Evolutionary conservation across 1,139 yeast species (phyloP), one percentile per base, ranked within the genome.

Genomic region (Pichia sp.): DNA sequence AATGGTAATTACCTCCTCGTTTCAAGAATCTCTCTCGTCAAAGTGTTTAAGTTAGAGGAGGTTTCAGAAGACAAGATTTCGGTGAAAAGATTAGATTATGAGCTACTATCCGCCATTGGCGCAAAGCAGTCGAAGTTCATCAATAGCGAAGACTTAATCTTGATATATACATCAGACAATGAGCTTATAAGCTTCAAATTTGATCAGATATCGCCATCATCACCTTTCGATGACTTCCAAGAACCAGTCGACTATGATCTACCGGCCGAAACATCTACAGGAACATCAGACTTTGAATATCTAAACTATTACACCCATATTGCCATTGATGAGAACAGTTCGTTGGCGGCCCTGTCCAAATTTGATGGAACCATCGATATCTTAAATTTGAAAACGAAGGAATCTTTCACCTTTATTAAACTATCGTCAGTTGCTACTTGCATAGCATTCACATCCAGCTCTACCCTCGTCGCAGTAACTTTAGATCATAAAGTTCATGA

Each of bases 401-500:
- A 55, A 12, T 52, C 61, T 4, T 60, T 54, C 24, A 63, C 68
- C 16, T 68, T 84, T 50, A 77, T 85, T 12, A 56, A 56, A 41
- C 54, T 59, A 27, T 59, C 61, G 5, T 24, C 80, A 80, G 59
- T 72, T 87, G 55, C 77, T 83, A 84, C 89, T 17, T 80, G 87
- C n/a, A 59, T 90, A 49, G 71, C 75, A 29, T 82, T 88, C 63
- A 76, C 89, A 1, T 33, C 60, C 0, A 40, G 52, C 14, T 52
- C 58, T 2, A 80, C 87, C 2, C 71, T 92, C 41, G 69, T 87
- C 17, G 83, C 86, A 9, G 78, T 86, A 31, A 84, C 93, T 4
- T 83, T 87, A 52, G 96, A 89, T 54, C 87, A 86, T 67, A 84
- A 81, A 63, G 70, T 93, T 30, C 79, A 79, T 59, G 97, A 92